Conservation (phyloP, 2,329 filamentous ascomycete genomes). For the Monosporascus sp. region DNA sequence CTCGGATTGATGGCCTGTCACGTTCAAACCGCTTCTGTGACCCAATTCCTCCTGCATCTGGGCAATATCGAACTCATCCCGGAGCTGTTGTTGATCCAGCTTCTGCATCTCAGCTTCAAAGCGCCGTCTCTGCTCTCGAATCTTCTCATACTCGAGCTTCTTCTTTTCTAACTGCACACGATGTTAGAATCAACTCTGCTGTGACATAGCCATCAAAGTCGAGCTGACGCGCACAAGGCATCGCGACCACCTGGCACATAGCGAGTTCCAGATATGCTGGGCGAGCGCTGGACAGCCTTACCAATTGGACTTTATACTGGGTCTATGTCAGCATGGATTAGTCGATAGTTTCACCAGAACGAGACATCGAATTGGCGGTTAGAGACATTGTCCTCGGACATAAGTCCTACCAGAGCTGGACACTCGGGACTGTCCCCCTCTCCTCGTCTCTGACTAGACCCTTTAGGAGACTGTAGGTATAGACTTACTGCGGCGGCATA, state of each 20-base stretch:
- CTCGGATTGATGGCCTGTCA: conserved; percentile 78
- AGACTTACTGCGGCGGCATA: conserved; percentile 35
- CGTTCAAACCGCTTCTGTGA: conserved; percentile 43
- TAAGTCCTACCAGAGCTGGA: conserved; percentile 13
- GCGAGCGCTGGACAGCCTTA: conserved; percentile 41
- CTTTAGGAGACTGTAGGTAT: conserved; percentile 1
- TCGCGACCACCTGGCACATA: conserved; percentile 3
- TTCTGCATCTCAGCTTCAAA: conserved; percentile 92
- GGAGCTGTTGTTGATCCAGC: conserved; percentile 77
- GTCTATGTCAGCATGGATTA: conserved; percentile 21
- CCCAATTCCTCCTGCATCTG: conserved; percentile 77
- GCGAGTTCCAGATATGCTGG: conserved; percentile 2
- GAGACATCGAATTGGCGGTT: conserved; percentile 23
- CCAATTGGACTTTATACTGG: conserved; percentile 58
- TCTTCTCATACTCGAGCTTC: conserved; percentile 83
- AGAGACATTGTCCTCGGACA: conserved; percentile 21
- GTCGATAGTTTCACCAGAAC: conserved; percentile 22
- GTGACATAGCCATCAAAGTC: conserved; percentile 1
- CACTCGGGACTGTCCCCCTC: conserved; percentile 1
- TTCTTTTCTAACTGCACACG: conserved; percentile 78
- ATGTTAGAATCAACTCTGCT: conserved; percentile 30
- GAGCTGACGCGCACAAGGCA: conserved; percentile 1
- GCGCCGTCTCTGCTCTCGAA: conserved; percentile 80
- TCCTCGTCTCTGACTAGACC: conserved; percentile 3
- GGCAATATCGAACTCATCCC: conserved; percentile 77